Percentiles rank a stretch among this genome's conserved stretches.
Conservation (phyloP, 2,329 filamentous ascomycete genomes). For the Rosellinia necatrix region DNA sequence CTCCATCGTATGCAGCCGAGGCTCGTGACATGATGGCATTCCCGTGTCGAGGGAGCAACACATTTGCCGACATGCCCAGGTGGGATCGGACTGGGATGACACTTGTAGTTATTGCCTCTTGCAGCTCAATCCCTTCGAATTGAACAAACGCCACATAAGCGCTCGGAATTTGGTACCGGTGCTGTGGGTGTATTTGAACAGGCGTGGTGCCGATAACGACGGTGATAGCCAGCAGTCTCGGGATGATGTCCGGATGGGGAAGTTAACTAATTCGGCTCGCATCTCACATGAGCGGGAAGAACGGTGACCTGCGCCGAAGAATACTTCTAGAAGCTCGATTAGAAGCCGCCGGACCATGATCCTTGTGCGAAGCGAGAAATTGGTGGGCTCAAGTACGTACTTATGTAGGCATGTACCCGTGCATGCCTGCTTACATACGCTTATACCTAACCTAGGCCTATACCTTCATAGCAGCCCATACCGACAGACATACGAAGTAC, state of each 20-base stretch:
- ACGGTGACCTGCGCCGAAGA: conserved; percentile 8
- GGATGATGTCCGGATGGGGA: conserved; percentile 18
- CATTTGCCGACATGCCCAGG: conserved; percentile 28
- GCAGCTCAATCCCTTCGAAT: conserved; percentile 8
- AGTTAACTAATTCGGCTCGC: conserved; percentile 17
- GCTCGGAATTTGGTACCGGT: conserved; percentile 22
- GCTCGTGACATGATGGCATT: conserved; percentile 17
- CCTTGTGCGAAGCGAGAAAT: conserved; percentile 21
- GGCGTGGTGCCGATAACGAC: conserved; percentile 17
- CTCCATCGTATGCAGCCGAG: conserved; percentile 5
- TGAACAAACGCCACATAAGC: conserved; percentile 15
- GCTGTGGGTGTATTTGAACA: conserved; percentile 25
- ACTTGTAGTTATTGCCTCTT: conserved; percentile 9
- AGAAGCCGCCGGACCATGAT: conserved; percentile 18
- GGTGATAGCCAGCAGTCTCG: conserved; percentile 20
- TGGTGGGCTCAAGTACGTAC: too few relatives aligned
- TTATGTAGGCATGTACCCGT: too few relatives aligned
- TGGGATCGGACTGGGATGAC: conserved; percentile 12
- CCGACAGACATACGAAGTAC: too few relatives aligned
- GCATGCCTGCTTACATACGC: too few relatives aligned
- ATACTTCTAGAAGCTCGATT: conserved; percentile 28
- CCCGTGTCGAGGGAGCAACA: conserved; percentile 14
- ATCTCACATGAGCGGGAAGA: conserved; percentile 24
- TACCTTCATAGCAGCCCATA: too few relatives aligned
- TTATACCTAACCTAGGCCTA: too few relatives aligned